Evolutionary conservation across 2,329 filamentous ascomycete species (phyloP), one percentile per base, ranked within the genome.

Genomic region (Phialocephala sp.): DNA sequence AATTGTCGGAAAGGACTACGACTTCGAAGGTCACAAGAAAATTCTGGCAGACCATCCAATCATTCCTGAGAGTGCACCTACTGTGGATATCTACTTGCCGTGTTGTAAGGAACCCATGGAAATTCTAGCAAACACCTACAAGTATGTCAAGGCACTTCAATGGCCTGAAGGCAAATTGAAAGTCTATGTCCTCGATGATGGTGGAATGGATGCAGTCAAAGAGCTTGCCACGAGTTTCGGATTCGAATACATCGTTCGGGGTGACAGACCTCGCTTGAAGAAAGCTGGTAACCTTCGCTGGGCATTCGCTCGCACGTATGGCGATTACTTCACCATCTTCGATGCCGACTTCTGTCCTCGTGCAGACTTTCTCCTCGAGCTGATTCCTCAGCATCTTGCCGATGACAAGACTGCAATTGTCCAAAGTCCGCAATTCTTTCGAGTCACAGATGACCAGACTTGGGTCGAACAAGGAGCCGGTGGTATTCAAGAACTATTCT

Each of bases 251-350:
- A 64, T 60, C 14, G 62, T 64, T 15, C 55, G 62, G 32, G 62
- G 56, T 8, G 62, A 64, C 22, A 43, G 62, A 36, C 62, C 62
- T n/a, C 45, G 62, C 27, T 35, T 64, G 32, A 64, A 64, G 62
- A 64, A 64, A 50, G 62, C 62, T 15, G 62, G 62, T 6, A 64
- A 64, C 27, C 62, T 64, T n/a, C 57, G 62, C 39, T 64, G 62
- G 62, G 57, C 62, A 9, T 64, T 64, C 15, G 24, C 62, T 43
- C 62, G 62, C 12, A 60, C 62, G 18, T 32, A 43, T 4, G 62
- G 62, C 4, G 62, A 64, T 37, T 64, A 56, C 37, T 64, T 64
- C 37, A 39, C 57, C n/a, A 64, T 64, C 27, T 64, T 64, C 47
- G 62, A 64, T n/a, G 62, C 62, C 5, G 62, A 64, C 27, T 64